These are phyloP conservation scores for Marsdenia floribunda DNA, from an alignment of 257 asterid genomes.

Conservation along the genomic window DNA sequence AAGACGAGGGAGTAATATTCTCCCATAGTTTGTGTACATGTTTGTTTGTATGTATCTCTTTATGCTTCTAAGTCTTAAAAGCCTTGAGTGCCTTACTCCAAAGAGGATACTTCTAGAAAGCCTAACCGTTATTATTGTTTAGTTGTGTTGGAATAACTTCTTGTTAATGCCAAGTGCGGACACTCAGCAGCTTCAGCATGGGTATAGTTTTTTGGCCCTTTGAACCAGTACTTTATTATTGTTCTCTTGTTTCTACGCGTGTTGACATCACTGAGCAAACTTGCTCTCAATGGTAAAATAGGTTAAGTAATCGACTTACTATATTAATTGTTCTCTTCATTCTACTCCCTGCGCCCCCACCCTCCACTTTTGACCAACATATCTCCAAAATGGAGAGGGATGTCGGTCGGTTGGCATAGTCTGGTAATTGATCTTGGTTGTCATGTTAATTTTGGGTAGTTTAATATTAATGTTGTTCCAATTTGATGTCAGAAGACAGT, in stretches of 20 bases:
- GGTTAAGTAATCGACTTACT: neutral
- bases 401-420: neutral
- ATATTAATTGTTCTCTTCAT: neutral
- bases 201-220: neutral
- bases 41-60: constrained; percentile 1
- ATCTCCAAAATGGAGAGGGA: neutral
- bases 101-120: neutral
- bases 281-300: neutral
- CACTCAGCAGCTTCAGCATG: neutral
- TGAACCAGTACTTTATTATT: neutral
- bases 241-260: neutral
- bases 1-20: constrained; percentile 4
- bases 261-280: neutral
- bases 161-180: neutral
- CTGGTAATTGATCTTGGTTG: neutral
- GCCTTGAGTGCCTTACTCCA: neutral
- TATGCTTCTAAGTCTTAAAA: neutral
- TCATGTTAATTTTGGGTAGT: no score
- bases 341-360: neutral
- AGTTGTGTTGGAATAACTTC: neutral
- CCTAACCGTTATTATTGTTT: neutral
- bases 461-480: neutral
- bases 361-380: neutral
- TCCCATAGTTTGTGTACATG: constrained; percentile 5
- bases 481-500: neutral